phyloP scores from a whole-genome alignment of 83 land plant genomes.

The Picea abies region DNA sequence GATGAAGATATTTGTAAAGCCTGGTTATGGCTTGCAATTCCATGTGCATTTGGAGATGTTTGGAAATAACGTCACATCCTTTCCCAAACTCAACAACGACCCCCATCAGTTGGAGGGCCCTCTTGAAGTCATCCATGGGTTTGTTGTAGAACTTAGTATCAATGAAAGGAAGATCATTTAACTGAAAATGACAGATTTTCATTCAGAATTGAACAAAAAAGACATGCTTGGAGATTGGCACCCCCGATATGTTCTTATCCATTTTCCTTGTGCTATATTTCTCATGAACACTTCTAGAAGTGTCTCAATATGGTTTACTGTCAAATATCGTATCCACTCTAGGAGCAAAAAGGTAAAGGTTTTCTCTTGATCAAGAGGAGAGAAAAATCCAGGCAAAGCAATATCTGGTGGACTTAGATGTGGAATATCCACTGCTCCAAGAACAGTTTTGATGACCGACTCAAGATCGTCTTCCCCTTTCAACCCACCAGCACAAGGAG shows the following conservation, averaged over 20 bases:
- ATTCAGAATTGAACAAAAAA: slow-evolving; percentile 31
- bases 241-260: slow-evolving; percentile 46
- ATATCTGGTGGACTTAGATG: slow-evolving; percentile 22
- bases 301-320: not conserved
- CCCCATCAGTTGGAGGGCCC: slow-evolving; percentile 36
- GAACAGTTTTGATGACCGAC: slow-evolving; percentile 16
- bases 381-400: not conserved
- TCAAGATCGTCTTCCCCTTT: slow-evolving; percentile 24
- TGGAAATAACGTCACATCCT: slow-evolving; percentile 18
- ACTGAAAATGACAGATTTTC: slow-evolving; percentile 21
- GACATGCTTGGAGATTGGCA: slow-evolving; percentile 30
- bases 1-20: slow-evolving; percentile 35
- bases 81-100: not conserved
- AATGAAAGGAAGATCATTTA: slow-evolving; percentile 38
- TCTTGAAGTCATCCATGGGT: slow-evolving; percentile 30
- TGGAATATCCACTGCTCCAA: slow-evolving; percentile 26
- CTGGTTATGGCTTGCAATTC: slow-evolving; percentile 25
- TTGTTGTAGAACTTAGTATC: slow-evolving; percentile 36
- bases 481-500: not conserved
- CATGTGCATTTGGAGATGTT: slow-evolving; percentile 26
- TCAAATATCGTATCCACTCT: slow-evolving; percentile 19
- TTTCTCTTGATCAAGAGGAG: not conserved
- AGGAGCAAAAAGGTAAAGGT: slow-evolving; percentile 30
- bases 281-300: slow-evolving; percentile 16
- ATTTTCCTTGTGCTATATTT: slow-evolving; percentile 25